Conservation (phyloP, 768 basidiomycete genomes). For the Sporobolomyces phaffii region DNA sequence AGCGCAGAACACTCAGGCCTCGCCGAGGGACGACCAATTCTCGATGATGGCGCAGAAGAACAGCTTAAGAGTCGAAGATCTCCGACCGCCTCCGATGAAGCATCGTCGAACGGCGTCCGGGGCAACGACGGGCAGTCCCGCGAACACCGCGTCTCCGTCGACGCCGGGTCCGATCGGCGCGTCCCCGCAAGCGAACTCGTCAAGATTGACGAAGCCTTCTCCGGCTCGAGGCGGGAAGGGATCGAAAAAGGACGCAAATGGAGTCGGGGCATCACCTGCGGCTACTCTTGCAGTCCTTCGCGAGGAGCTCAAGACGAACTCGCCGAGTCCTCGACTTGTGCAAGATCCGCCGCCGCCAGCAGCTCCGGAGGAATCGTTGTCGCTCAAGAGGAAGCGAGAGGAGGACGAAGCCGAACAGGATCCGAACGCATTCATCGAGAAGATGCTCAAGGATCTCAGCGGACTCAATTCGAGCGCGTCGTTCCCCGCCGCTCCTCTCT, state of each 20-base stretch:
- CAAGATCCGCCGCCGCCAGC: background rate
- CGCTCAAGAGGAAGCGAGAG: constrained; percentile 39
- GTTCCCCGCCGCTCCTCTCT: constrained; percentile 4
- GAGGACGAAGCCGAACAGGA: constrained; percentile 38
- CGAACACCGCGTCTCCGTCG: constrained; percentile 6
- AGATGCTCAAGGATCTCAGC: constrained; percentile 16
- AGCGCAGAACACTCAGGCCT: background rate
- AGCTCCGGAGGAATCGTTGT: constrained; percentile 17
- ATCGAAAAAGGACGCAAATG: constrained; percentile 12
- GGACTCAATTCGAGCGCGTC: background rate
- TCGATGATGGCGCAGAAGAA: constrained; percentile 29
- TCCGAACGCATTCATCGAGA: constrained; percentile 37
- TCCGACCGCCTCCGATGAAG: constrained; percentile 39
- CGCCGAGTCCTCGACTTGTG: constrained; percentile 5
- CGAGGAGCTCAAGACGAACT: constrained; percentile 15
- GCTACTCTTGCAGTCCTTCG: constrained; percentile 2
- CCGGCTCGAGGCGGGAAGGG: background rate
- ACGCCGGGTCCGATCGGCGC: constrained; percentile 17
- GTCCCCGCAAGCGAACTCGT: constrained; percentile 13
- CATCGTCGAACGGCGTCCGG: constrained; percentile 29
- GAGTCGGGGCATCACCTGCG: constrained; percentile 2
- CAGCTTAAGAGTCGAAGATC: constrained; percentile 35
- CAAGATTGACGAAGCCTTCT: background rate
- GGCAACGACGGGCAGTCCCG: constrained; percentile 8
- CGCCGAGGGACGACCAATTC: constrained; percentile 29